phyloP scores from a whole-genome alignment of 2,329 filamentous ascomycete genomes.

The Xylariaceae sp. region DNA sequence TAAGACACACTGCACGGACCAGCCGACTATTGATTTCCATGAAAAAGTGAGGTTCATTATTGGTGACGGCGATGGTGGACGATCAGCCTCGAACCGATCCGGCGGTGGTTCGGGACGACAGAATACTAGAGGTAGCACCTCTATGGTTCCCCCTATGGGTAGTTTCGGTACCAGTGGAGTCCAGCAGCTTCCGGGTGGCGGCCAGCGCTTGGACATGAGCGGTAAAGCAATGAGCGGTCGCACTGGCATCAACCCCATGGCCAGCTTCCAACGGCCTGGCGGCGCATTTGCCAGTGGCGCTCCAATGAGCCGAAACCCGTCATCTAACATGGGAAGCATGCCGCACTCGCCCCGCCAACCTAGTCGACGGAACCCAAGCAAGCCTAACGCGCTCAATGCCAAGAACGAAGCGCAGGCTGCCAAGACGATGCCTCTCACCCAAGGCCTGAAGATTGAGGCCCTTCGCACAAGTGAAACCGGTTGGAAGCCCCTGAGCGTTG shows the following conservation, averaged over 20 bases:
- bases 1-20: constrained; percentile 92
- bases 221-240: constrained; percentile 45
- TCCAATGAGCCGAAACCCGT: constrained; percentile 61
- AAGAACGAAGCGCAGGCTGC: constrained; percentile 64
- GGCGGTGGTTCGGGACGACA: constrained; percentile 46
- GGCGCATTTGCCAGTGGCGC: constrained; percentile 57
- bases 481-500: constrained; percentile 82
- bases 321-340: constrained; percentile 51
- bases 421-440: constrained; percentile 88
- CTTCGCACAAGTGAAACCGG: constrained; percentile 67
- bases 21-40: constrained; percentile 91
- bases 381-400: constrained; percentile 49
- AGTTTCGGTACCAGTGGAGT: constrained; percentile 50
- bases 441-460: constrained; percentile 73
- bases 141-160: constrained; percentile 62
- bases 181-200: constrained; percentile 57
- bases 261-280: constrained; percentile 56
- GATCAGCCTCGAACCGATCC: constrained; percentile 60
- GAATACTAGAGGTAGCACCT: constrained; percentile 47
- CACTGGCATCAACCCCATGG: constrained; percentile 48
- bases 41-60: constrained; percentile 81
- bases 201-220: constrained; percentile 66
- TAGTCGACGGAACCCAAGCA: constrained; percentile 62
- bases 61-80: constrained; percentile 64
- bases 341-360: constrained; percentile 67